phyloP scores from a whole-genome alignment of 495 filamentous ascomycete species.

The Articulospora tetracladia region DNA sequence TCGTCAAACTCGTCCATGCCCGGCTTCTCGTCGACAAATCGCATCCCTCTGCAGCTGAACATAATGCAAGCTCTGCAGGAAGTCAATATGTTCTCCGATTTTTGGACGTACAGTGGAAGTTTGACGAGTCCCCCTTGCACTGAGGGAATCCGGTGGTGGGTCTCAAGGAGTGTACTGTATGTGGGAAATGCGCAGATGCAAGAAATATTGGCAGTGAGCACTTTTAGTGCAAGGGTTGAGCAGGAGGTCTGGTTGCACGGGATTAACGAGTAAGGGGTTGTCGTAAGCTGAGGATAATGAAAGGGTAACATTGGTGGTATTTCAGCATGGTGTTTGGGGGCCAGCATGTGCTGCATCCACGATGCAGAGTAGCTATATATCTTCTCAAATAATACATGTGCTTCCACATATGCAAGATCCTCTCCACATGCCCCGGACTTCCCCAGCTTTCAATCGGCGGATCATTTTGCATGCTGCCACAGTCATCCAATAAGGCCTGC shows the following conservation, averaged over 20 bases:
- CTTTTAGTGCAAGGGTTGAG: conserved; percentile 17
- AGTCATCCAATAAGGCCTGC: not conserved
- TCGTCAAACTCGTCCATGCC: conserved; percentile 7
- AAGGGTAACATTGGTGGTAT: too few species aligned
- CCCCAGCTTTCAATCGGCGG: not conserved
- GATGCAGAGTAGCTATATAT: too few species aligned
- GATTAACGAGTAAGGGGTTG: conserved; percentile 7
- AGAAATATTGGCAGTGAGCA: conserved; percentile 20
- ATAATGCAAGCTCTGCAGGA: conserved; percentile 18
- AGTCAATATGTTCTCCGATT: conserved; percentile 25
- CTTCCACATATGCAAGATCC: too few species aligned
- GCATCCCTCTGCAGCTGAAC: conserved; percentile 15
- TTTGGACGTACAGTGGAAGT: conserved; percentile 29
- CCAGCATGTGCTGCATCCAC: too few species aligned
- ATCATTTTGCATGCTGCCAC: too few species aligned
- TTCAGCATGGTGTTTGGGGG: too few species aligned
- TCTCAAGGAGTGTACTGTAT: conserved; percentile 18
- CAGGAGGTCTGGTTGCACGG: conserved; percentile 18
- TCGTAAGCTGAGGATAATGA: not conserved
- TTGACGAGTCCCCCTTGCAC: conserved; percentile 18
- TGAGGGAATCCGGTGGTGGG: conserved; percentile 15
- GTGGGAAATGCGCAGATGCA: conserved; percentile 23
- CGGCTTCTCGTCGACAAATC: conserved; percentile 11
- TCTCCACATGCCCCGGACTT: not conserved
- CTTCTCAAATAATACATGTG: too few species aligned